Evolutionary conservation across 768 basidiomycete genomes (phyloP).

Genomic region (Panaeolus cyanescens): DNA sequence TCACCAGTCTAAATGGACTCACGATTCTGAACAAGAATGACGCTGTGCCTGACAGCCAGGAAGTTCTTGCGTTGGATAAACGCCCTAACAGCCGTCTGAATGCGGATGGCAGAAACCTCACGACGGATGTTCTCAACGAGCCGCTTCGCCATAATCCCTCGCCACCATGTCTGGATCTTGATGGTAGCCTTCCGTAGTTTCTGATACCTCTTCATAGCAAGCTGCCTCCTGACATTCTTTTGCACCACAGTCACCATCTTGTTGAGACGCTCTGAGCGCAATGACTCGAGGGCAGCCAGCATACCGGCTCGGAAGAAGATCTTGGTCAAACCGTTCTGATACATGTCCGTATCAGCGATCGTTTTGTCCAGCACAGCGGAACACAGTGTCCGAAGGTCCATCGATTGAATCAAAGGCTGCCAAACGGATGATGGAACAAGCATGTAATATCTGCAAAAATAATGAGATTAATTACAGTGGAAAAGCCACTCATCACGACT

Average conservation of each 20-base stretch:
- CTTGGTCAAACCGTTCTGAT: constrained; percentile 95
- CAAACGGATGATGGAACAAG: constrained; percentile 86
- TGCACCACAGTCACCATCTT: constrained; percentile 93
- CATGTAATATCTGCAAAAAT: constrained; percentile 84
- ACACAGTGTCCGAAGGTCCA: constrained; percentile 83
- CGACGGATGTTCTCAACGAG: constrained; percentile 72
- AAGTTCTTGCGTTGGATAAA: constrained; percentile 77
- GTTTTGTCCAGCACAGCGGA: constrained; percentile 82
- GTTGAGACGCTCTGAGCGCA: constrained; percentile 87
- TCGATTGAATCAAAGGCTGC: constrained; percentile 80
- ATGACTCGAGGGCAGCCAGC: constrained; percentile 92
- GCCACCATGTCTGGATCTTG: constrained; percentile 93
- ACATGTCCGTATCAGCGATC: constrained; percentile 93
- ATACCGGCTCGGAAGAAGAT: constrained; percentile 99
- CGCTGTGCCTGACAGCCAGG: constrained; percentile 56
- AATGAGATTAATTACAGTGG: constrained; percentile 6
- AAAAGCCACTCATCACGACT: constrained; percentile 22
- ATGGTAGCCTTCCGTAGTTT: constrained; percentile 73
- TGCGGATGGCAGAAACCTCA: constrained; percentile 70
- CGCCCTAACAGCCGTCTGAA: constrained; percentile 74
- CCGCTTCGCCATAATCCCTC: constrained; percentile 77
- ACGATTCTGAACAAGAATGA: constrained; percentile 86
- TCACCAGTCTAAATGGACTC: constrained; percentile 34
- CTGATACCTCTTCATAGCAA: constrained; percentile 83
- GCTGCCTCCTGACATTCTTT: constrained; percentile 90